These are phyloP conservation scores for Corchorus capsularis DNA, from an alignment of 345 rosid genomes.

Conservation along the genomic window DNA sequence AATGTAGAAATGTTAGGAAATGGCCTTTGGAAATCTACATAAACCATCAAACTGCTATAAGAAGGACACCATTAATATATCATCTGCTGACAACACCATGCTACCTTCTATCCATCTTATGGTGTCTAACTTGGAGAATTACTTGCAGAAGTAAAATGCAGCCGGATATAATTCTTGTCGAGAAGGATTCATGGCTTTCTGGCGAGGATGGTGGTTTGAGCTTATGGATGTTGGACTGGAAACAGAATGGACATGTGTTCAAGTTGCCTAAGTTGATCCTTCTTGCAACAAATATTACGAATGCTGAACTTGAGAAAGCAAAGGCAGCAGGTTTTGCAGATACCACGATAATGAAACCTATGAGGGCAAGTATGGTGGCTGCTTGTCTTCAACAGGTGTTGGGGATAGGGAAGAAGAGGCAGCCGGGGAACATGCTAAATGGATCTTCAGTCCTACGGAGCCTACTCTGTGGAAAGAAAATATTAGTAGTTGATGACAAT, in stretches of 20 bases:
- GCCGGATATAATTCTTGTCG: constrained; percentile 75
- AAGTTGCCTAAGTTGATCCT: constrained; percentile 72
- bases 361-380: constrained; percentile 94
- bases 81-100: neutral
- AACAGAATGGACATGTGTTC: constrained; percentile 47
- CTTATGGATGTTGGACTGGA: constrained; percentile 38
- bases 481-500: constrained; percentile 95
- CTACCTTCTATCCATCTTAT: neutral
- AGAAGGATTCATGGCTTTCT: constrained; percentile 86
- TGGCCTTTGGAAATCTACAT: neutral
- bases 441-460: constrained; percentile 53
- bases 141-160: constrained; percentile 44
- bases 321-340: constrained; percentile 86
- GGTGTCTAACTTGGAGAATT: neutral
- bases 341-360: constrained; percentile 88
- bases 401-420: constrained; percentile 65
- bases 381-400: constrained; percentile 92
- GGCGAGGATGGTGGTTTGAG: constrained; percentile 48
- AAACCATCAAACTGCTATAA: neutral
- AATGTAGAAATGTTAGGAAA: neutral
- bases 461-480: constrained; percentile 73
- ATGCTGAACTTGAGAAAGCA: constrained; percentile 64
- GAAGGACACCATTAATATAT: neutral
- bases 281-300: constrained; percentile 74
- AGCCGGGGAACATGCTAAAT: constrained; percentile 40